These are phyloP conservation scores for Triticum dicoccoides DNA, from an alignment of 176 grass and related monocot species.

Conservation along the genomic window DNA sequence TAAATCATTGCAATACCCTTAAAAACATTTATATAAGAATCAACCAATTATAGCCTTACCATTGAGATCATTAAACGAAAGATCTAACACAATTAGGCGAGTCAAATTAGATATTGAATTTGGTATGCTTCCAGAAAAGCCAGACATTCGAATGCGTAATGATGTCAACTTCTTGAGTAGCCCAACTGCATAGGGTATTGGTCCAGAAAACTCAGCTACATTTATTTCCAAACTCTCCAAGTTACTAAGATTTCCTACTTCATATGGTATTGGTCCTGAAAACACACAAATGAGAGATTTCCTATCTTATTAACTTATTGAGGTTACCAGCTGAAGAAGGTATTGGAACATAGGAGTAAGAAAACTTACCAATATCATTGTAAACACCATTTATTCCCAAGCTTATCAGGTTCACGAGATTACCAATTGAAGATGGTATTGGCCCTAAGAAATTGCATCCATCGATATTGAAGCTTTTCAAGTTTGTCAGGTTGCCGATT, in stretches of 20 bases:
- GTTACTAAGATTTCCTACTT: neutral
- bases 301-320: neutral
- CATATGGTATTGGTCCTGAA: neutral
- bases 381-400: neutral
- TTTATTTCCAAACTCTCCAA: neutral
- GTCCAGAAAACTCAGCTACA: neutral
- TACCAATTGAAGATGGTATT: neutral
- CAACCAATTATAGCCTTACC: neutral
- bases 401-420: neutral
- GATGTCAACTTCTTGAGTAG: neutral
- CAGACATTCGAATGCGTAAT: neutral
- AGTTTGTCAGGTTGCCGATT: slow-evolving; percentile 5
- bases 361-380: no score
- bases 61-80: neutral
- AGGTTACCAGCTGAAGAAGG: neutral
- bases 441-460: neutral
- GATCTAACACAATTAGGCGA: neutral
- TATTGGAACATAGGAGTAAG: neutral
- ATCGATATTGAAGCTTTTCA: neutral
- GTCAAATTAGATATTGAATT: slow-evolving; percentile 37
- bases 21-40: no score
- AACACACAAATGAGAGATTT: neutral
- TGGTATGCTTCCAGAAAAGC: slow-evolving; percentile 21
- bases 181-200: neutral
- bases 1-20: no score